These are phyloP conservation scores for Nakazawaea sp. DNA, from an alignment of 805 yeast species.

Conservation along the genomic window DNA sequence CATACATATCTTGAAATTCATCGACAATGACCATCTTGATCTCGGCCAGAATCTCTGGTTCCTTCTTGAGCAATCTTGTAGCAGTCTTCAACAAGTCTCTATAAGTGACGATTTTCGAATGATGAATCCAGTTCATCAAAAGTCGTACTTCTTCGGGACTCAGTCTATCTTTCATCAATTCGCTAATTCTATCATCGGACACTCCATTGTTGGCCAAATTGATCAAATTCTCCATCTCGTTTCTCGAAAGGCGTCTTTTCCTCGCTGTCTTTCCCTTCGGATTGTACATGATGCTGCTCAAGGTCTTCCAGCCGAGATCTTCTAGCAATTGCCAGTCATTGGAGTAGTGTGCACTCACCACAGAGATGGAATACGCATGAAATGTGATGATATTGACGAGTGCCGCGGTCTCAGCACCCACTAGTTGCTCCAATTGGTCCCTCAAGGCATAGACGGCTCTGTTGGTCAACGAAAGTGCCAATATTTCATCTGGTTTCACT, in stretches of 20 bases:
- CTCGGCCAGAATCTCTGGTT: conserved; percentile 15
- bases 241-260: conserved; percentile 1
- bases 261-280: not conserved
- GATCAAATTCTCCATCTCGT: conserved; percentile 6
- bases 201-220: conserved; percentile 2
- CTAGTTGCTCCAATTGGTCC: conserved; percentile 20
- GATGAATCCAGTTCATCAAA: conserved; percentile 6
- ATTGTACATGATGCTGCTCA: conserved; percentile 23
- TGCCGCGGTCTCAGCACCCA: conserved; percentile 27
- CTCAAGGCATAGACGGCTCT: conserved; percentile 49
- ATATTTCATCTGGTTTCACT: conserved; percentile 44
- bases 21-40: conserved; percentile 50
- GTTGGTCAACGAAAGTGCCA: conserved; percentile 64
- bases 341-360: conserved; percentile 32
- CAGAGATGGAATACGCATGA: conserved; percentile 51
- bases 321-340: conserved; percentile 37
- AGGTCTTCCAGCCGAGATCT: conserved; percentile 45
- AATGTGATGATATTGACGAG: conserved; percentile 47
- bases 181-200: conserved; percentile 1
- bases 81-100: conserved; percentile 3
- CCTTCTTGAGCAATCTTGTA: not conserved
- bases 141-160: not conserved
- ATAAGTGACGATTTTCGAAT: conserved; percentile 10
- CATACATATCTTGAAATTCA: conserved; percentile 69
- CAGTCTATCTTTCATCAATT: not conserved